A percentile compares a stretch with the other conserved stretches of the same genome.
phyloP scores from a whole-genome alignment of 2,329 filamentous ascomycete genomes.

The Diaporthe humulicola region DNA sequence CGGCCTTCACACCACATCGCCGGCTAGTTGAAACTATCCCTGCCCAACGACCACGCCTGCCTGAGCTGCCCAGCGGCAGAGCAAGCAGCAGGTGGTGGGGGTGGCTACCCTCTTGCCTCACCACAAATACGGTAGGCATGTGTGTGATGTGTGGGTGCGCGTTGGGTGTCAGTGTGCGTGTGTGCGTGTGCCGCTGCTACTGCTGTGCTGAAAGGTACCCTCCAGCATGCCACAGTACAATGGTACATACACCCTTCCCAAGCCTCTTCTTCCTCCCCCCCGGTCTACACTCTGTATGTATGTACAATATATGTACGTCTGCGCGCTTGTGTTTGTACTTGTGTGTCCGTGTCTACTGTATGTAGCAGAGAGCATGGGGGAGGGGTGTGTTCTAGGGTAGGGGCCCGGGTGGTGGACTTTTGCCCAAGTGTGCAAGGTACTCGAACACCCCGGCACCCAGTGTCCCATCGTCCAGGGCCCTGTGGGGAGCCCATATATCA shows the following conservation, averaged over 20 bases:
- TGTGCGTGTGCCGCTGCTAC: background rate
- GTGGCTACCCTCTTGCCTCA: slow-evolving; percentile 29
- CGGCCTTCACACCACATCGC: slow-evolving; percentile 30
- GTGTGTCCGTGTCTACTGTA: slow-evolving; percentile 20
- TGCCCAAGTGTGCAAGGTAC: slow-evolving; percentile 35
- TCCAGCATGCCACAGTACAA: slow-evolving; percentile 16
- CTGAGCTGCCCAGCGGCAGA: slow-evolving; percentile 30
- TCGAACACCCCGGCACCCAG: slow-evolving; percentile 19
- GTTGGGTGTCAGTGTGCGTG: slow-evolving; percentile 10
- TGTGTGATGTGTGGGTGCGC: background rate
- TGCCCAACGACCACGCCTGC: slow-evolving; percentile 28
- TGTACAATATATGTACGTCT: background rate
- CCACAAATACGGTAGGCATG: background rate
- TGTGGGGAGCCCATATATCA: slow-evolving; percentile 29
- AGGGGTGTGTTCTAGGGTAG: slow-evolving; percentile 21
- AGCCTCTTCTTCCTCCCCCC: background rate
- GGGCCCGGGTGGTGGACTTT: slow-evolving; percentile 32
- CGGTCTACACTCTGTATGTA: background rate
- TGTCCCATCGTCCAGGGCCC: slow-evolving; percentile 27
- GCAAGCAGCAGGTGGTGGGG: slow-evolving; percentile 14
- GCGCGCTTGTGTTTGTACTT: background rate
- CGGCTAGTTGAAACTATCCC: slow-evolving; percentile 24
- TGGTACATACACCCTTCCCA: slow-evolving; percentile 9
- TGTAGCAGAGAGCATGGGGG: slow-evolving; percentile 29
- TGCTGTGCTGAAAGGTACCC: background rate